Evolutionary conservation across 345 rosid genomes (phyloP).

Genomic region (Dimocarpus longan): DNA sequence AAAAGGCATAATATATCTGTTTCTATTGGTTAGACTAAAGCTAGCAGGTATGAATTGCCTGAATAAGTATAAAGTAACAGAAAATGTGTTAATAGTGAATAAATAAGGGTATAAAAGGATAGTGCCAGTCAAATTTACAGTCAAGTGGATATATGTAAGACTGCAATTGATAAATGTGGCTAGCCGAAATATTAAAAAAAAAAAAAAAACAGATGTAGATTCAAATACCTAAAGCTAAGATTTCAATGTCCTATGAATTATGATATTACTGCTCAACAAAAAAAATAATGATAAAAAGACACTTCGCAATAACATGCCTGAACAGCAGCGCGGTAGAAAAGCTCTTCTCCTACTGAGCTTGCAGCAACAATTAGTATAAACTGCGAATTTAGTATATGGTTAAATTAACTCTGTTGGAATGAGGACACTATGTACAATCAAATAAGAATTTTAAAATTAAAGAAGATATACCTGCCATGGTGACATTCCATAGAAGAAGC

Average conservation of each 20-base stretch:
- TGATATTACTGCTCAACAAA: not conserved
- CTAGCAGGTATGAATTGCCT: not conserved
- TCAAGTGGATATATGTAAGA: not conserved
- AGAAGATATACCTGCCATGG: conserved; percentile 76
- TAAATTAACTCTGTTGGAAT: conserved; percentile 15
- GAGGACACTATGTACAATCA: not conserved
- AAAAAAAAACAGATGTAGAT: not conserved
- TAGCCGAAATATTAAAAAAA: not conserved
- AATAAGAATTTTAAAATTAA: not conserved
- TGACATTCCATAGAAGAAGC: conserved; percentile 98
- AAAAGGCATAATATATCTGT: not conserved
- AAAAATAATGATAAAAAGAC: not conserved
- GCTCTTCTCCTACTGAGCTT: conserved; percentile 98
- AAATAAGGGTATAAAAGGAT: not conserved
- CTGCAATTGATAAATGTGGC: not conserved
- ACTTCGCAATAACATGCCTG: conserved; percentile 53
- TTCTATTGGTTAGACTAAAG: not conserved
- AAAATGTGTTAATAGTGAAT: too few relatives aligned
- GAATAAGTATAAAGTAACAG: not conserved
- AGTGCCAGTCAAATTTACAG: not conserved
- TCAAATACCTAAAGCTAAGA: not conserved
- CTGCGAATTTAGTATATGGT: conserved; percentile 38
- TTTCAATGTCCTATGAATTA: not conserved
- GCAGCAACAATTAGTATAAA: conserved; percentile 82
- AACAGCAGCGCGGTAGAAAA: conserved; percentile 94